These are phyloP conservation scores for Harrya chromipes DNA, from an alignment of 768 basidiomycete genomes.

Conservation along the genomic window DNA sequence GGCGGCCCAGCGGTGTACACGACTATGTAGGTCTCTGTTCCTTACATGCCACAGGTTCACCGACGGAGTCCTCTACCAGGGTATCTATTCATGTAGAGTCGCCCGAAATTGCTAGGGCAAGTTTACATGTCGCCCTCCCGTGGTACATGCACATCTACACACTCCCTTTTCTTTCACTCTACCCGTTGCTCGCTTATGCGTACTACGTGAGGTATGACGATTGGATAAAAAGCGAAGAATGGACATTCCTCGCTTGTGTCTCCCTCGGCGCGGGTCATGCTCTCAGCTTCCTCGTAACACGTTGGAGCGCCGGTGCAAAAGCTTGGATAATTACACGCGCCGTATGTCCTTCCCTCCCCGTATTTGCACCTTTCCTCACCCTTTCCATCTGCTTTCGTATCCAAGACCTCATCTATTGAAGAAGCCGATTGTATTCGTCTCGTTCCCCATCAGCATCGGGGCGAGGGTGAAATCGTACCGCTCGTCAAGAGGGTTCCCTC, in stretches of 20 bases:
- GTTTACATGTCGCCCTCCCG: conserved; percentile 64
- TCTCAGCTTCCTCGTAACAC: conserved; percentile 86
- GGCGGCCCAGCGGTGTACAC: conserved; percentile 5
- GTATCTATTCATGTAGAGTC: conserved; percentile 54
- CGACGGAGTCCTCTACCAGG: conserved; percentile 26
- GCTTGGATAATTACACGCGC: conserved; percentile 78
- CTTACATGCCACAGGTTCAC: background rate
- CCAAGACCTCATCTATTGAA: conserved; percentile 57
- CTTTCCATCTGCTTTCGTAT: background rate
- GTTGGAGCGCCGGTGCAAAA: conserved; percentile 80
- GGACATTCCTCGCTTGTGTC: conserved; percentile 94
- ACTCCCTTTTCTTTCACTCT: conserved; percentile 73
- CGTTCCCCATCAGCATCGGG: conserved; percentile 75
- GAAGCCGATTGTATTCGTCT: conserved; percentile 82
- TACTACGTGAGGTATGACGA: conserved; percentile 89
- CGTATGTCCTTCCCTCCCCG: conserved; percentile 37
- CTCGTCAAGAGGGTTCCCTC: conserved; percentile 58
- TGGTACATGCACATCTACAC: conserved; percentile 72
- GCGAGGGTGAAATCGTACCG: conserved; percentile 85
- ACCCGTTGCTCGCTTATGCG: conserved; percentile 83
- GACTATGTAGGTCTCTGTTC: conserved; percentile 15
- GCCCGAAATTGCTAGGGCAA: conserved; percentile 64
- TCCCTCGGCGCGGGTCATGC: conserved; percentile 84
- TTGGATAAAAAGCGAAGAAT: conserved; percentile 92
- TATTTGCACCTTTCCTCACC: background rate